phyloP scores from a whole-genome alignment of 164 flowering plant species.

The Kingdonia uniflora region DNA sequence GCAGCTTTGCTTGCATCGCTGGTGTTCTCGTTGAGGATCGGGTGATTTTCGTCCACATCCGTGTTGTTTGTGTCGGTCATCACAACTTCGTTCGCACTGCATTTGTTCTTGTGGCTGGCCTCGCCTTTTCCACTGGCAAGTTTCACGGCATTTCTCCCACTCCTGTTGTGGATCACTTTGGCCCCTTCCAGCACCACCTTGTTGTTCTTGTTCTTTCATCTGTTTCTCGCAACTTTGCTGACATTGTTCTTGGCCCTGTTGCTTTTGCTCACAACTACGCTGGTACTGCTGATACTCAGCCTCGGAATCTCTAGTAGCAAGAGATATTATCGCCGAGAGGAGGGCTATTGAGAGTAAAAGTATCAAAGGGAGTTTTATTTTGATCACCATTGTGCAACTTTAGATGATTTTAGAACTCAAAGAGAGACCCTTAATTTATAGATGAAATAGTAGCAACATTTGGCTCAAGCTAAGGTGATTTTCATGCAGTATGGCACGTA shows the following conservation, averaged over 20 bases:
- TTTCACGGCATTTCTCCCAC: background rate
- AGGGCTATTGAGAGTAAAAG: background rate
- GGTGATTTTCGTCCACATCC: no score
- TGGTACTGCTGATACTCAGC: background rate
- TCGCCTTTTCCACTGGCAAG: background rate
- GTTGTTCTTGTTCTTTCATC: background rate
- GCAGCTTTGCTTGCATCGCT: background rate
- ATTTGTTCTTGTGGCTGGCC: background rate
- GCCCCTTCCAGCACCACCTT: background rate
- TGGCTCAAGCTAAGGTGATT: no score
- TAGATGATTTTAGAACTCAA: no score
- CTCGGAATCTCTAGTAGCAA: background rate
- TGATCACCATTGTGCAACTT: background rate
- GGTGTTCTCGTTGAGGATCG: background rate
- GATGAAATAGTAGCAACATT: no score
- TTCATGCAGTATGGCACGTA: no score
- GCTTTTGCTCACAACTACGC: background rate
- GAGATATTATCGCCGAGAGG: background rate
- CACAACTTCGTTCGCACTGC: no score
- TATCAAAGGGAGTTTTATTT: background rate
- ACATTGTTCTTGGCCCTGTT: background rate
- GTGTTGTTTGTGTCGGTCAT: no score
- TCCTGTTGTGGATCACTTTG: background rate
- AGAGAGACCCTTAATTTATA: no score
- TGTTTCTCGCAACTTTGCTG: background rate